Percentiles rank a stretch among this genome's conserved stretches.
These are phyloP conservation scores for Phyllosticta citrichinensis DNA, from an alignment of 2,329 filamentous ascomycete species.

Conservation along the genomic window DNA sequence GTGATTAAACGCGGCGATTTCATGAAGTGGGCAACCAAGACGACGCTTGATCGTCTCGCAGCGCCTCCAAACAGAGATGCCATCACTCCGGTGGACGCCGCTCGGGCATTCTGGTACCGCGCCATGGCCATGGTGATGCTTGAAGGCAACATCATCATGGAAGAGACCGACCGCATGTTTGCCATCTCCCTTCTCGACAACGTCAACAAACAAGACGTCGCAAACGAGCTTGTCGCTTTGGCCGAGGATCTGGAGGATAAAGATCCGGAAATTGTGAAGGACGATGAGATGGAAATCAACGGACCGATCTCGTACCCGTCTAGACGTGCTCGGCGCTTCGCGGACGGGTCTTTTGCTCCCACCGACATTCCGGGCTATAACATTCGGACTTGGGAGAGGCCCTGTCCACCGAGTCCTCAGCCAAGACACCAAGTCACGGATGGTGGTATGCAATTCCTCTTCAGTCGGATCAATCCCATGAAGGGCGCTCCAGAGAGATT, in stretches of 20 bases:
- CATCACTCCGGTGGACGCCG: neutral
- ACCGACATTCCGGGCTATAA: neutral
- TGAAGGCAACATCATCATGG: neutral
- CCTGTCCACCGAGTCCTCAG: neutral
- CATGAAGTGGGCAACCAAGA: neutral
- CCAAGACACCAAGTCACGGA: neutral
- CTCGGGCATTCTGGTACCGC: neutral
- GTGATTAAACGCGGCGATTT: neutral
- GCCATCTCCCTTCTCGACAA: neutral
- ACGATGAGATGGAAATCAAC: neutral
- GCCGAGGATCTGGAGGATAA: neutral
- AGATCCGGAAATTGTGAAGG: no score
- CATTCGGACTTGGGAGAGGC: neutral
- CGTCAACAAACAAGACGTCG: neutral
- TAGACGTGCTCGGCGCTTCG: neutral
- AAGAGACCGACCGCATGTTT: constrained; percentile 1
- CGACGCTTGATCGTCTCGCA: neutral
- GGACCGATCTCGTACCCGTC: neutral
- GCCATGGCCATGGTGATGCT: neutral
- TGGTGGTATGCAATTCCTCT: neutral
- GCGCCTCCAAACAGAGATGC: neutral
- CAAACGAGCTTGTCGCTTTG: neutral
- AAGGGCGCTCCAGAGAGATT: neutral
- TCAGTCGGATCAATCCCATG: neutral
- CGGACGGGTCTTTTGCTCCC: neutral